phyloP scores from a whole-genome alignment of 768 basidiomycete species.

The Sarcodon aspratus region DNA sequence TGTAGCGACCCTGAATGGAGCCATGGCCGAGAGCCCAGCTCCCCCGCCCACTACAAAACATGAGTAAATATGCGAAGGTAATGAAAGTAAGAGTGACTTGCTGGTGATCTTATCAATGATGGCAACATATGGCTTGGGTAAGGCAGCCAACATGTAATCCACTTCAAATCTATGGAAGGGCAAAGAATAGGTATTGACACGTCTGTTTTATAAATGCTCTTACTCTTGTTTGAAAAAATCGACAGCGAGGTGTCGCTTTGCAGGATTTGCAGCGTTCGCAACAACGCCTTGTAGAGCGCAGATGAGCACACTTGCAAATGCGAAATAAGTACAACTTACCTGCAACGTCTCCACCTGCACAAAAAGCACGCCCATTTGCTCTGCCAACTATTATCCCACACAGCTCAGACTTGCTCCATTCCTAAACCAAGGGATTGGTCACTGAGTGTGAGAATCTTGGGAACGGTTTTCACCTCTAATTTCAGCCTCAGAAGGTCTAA shows the following conservation, averaged over 20 bases:
- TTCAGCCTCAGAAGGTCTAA: constrained; percentile 56
- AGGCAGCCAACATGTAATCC: constrained; percentile 57
- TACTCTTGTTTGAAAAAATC: constrained; percentile 88
- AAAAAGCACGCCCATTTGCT: constrained; percentile 72
- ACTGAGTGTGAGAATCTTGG: no score
- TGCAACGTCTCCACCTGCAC: constrained; percentile 90
- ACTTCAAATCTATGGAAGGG: constrained; percentile 54
- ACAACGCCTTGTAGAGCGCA: constrained; percentile 37
- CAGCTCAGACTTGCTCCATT: constrained; percentile 65
- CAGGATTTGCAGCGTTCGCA: constrained; percentile 32
- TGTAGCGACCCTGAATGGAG: constrained; percentile 87
- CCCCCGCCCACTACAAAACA: constrained; percentile 80
- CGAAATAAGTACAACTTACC: constrained; percentile 36
- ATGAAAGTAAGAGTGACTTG: constrained; percentile 28
- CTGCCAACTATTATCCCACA: constrained; percentile 64
- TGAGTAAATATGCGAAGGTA: constrained; percentile 3
- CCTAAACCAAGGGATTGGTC: constrained; percentile 25
- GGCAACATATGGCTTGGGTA: constrained; percentile 83
- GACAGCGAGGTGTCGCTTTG: constrained; percentile 52
- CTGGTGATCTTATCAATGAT: constrained; percentile 89
- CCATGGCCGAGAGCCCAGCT: constrained; percentile 75
- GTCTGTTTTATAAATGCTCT: constrained; percentile 17
- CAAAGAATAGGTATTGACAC: background rate
- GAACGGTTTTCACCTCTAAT: constrained; percentile 41
- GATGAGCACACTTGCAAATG: background rate